Base-by-base conservation (phyloP, 176 grass and related monocot species). In the barley (Hordeum vulgare) region DNA sequence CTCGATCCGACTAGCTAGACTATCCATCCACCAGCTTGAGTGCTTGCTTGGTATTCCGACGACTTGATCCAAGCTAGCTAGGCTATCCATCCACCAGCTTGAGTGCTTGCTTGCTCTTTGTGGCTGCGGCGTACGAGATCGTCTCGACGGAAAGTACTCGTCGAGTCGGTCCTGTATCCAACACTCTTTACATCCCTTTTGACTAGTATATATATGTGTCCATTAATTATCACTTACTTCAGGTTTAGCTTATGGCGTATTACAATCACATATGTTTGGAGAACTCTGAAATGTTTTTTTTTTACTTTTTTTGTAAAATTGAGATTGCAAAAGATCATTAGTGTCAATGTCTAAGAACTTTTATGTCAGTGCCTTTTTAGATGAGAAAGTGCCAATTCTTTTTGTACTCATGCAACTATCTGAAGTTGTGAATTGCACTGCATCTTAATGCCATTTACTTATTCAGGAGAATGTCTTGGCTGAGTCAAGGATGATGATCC, bases 401-500 rank as follows among this genome's bases (percentile, higher is more conserved):
- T 49, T 49, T 17, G 45, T 47, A 5, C 5, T 49, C 45, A 49
- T 49, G 5, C 45, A 49, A 47, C 5, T 47, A 13, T 47, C 13
- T 15, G 13, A 68, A 80, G 13, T 27, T 58, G 3, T 39, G 3
- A 37, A 47, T 2, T n/a, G 36, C 4, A 80, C 37, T 39, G 6
- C 14, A 47, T 74, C 15, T 18, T 61, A 61, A 83, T 76, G 28
- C 11, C 45, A 1, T 81, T 77, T 51, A 58, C 14, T 21, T 69
- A 11, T 59, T 54, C 80, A 95, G 90, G 90, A 95, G 80, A 98
- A 93, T 90, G 92, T 93, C 62, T 81, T 95, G 81, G 90, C 92
- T 61, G 93, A 98, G 82, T 95, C 96, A 14, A 95, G 93, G 89
- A 95, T 95, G 96, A 98, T 93, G 96, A 78, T 93, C 7, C 93